Percentiles rank a stretch among this genome's conserved stretches.
Evolutionary conservation across 306 rosid species (phyloP).

Genomic region (Notholithocarpus densiflorus): DNA sequence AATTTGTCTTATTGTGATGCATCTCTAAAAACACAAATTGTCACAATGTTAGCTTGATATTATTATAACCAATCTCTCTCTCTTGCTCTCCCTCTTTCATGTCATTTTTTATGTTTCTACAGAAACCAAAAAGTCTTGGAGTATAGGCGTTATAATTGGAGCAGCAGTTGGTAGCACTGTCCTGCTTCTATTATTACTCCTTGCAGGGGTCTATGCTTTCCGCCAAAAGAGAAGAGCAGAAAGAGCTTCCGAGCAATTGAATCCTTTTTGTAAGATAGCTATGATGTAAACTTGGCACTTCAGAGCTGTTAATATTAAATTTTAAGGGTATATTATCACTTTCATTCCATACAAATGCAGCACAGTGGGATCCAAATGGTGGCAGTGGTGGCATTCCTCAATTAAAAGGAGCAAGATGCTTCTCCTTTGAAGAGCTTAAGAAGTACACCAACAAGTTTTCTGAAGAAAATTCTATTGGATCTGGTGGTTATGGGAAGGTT

Average conservation of each 20-base stretch:
- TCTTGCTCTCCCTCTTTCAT: too few relatives aligned
- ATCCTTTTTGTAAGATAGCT: slow-evolving; percentile 35
- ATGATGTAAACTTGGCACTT: too few relatives aligned
- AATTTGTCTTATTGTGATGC: background rate
- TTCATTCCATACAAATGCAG: too few relatives aligned
- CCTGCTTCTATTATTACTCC: too few relatives aligned
- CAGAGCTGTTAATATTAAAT: background rate
- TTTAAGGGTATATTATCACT: too few relatives aligned
- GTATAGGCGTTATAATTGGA: too few relatives aligned
- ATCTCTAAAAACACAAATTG: background rate
- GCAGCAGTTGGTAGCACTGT: too few relatives aligned
- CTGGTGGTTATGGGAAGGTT: too few relatives aligned
- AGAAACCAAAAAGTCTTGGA: slow-evolving; percentile 27
- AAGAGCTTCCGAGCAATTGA: slow-evolving; percentile 31
- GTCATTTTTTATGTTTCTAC: background rate
- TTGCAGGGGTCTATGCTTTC: slow-evolving; percentile 35
- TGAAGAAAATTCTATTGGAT: too few relatives aligned
- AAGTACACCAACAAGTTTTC: too few relatives aligned
- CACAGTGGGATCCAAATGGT: slow-evolving; percentile 35
- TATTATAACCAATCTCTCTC: background rate
- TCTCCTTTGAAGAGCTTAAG: too few relatives aligned
- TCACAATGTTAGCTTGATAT: background rate
- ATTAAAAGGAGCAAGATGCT: too few relatives aligned
- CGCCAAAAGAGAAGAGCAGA: slow-evolving; percentile 46
- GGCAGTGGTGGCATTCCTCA: slow-evolving; percentile 36